Conservation (phyloP, 2,329 filamentous ascomycete genomes). For the Teratosphaeriaceae sp. region DNA sequence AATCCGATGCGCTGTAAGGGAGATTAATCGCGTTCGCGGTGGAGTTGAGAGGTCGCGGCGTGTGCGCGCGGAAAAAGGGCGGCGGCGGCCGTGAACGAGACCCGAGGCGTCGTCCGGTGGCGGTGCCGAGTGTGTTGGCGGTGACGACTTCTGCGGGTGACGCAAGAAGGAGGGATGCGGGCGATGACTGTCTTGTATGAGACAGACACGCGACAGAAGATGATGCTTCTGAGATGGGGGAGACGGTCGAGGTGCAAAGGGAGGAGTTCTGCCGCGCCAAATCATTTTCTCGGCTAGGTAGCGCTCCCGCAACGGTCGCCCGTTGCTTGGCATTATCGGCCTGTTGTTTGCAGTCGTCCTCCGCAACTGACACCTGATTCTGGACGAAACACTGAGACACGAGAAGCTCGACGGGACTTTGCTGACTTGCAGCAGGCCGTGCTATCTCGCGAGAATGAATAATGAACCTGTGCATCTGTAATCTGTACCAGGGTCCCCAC, state of each 20-base stretch:
- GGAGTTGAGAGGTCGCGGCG: constrained; percentile 11
- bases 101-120: constrained; percentile 6
- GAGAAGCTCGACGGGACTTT: too few species aligned
- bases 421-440: too few species aligned
- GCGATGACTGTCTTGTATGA: constrained; percentile 11
- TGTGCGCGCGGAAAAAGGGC: constrained; percentile 6
- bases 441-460: too few species aligned
- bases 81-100: constrained; percentile 1
- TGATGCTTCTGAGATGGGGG: constrained; percentile 3
- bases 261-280: not conserved
- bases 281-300: not conserved
- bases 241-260: not conserved
- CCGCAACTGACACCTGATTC: too few species aligned
- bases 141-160: constrained; percentile 10
- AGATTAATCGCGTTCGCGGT: constrained; percentile 1
- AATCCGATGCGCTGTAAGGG: constrained; percentile 6
- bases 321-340: too few species aligned
- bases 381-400: too few species aligned
- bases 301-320: too few species aligned
- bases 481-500: too few species aligned
- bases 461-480: too few species aligned
- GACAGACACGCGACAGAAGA: constrained; percentile 15
- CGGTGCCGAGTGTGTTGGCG: constrained; percentile 4
- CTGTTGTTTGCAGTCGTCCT: too few species aligned
- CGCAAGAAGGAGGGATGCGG: constrained; percentile 10